Base-by-base conservation (phyloP, 768 basidiomycete species). In the Tephrocybe rancida region DNA sequence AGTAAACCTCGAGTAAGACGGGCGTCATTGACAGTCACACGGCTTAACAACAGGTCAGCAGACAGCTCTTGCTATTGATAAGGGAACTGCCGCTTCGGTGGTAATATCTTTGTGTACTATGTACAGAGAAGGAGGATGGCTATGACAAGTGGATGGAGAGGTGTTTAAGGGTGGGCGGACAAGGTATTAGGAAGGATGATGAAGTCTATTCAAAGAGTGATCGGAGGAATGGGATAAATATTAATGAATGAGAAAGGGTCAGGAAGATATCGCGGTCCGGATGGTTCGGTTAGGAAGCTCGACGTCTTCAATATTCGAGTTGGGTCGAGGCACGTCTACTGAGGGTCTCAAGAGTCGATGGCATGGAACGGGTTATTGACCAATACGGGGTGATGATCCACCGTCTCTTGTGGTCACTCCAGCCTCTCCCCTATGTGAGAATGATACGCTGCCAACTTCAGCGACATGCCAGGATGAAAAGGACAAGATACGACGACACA, bases 391-490 rank as follows among this genome's bases (percentile, higher is more conserved):
- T 41, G 34, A 35, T 19, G 27, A 25, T 24, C 26, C 44, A 21
- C 38, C 21, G 34, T 52, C 50, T 46, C 26, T 35, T 19, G 47
- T 18, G 51, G 58, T 50, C 53, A 50, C 46, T 51, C 52, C 44
- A 50, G 44, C 45, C 34, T 48, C 27, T 42, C 22, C 48, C 44
- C 45, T 48, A 26, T 35, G 21, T 42, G 27, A 32, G 5, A 34
- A 26, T 25, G 14, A 37, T 34, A 32, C 9, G 32, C 50, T 51
- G 44, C 53, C 48, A 50, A 61, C 59, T 61, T 68, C 61, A 61
- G 61, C 61, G 42, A 62, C 63, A 56, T 64, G 54, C 52, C 47
- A 56, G 43, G 53, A 35, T 43, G 42, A 56, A 56, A 43, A 55
- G 16, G 16, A 13, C 53, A 57, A 57, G 59, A 61, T 52, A 56